Percentiles rank a stretch among this genome's conserved stretches.
phyloP scores from a whole-genome alignment of 1,139 yeast genomes.

The Pneumocystis canis region DNA sequence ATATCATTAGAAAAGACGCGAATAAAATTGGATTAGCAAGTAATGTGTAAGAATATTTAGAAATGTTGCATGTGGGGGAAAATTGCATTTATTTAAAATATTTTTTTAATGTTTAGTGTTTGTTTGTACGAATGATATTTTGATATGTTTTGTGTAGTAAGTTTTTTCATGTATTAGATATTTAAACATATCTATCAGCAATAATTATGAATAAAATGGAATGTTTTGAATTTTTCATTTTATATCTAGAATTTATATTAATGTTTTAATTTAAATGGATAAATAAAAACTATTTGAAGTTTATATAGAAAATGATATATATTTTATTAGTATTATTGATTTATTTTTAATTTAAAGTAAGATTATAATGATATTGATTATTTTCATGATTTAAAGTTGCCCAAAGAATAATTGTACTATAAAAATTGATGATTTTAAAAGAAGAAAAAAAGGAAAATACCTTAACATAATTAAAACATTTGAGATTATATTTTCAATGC shows the following conservation, averaged over 20 bases:
- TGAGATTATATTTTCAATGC: conserved; percentile 71
- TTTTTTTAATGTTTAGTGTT: neutral
- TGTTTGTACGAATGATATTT: neutral
- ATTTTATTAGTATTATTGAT: neutral
- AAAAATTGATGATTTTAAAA: too few species aligned
- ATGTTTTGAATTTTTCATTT: neutral
- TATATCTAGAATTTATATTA: neutral
- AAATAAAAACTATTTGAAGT: too few species aligned
- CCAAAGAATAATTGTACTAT: neutral
- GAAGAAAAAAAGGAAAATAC: too few species aligned
- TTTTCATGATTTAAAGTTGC: neutral
- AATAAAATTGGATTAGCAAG: conserved; percentile 15
- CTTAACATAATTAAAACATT: conserved; percentile 60
- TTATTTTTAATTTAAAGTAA: neutral
- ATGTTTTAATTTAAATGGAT: too few species aligned
- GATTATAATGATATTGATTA: neutral
- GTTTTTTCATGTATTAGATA: neutral
- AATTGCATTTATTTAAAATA: neutral
- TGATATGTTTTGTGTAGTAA: neutral
- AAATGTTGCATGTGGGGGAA: neutral
- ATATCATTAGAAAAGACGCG: conserved; percentile 21
- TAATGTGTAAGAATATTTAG: neutral
- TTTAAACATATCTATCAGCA: neutral
- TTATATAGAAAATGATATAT: too few species aligned
- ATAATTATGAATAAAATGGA: neutral